These are phyloP conservation scores for Mycena metata DNA, from an alignment of 768 basidiomycete species.

Conservation along the genomic window DNA sequence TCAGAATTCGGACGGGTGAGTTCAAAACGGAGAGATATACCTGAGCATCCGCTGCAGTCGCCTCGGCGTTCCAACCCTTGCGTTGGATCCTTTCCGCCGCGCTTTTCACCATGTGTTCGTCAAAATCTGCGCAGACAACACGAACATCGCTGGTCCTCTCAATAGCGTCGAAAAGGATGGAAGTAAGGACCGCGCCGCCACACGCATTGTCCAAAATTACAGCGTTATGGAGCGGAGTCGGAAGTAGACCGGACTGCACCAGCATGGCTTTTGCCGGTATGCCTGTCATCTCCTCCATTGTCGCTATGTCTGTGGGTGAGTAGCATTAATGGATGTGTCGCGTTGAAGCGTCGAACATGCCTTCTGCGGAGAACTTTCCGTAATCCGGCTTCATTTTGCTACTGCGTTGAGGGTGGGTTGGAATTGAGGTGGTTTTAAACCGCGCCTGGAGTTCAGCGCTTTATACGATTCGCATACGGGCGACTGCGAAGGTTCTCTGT, in stretches of 20 bases:
- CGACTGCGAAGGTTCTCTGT: no score
- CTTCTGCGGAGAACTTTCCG: no score
- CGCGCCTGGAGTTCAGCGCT: no score
- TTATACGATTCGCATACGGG: no score
- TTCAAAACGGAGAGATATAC: background rate
- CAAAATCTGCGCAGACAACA: conserved; percentile 11
- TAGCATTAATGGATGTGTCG: no score
- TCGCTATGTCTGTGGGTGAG: background rate
- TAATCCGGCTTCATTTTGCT: no score
- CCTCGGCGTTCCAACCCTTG: conserved; percentile 20
- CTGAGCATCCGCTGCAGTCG: conserved; percentile 19
- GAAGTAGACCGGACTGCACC: background rate
- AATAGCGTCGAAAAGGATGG: conserved; percentile 11
- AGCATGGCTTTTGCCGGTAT: background rate
- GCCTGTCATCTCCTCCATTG: conserved; percentile 10
- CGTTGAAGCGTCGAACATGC: no score
- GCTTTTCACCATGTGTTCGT: background rate
- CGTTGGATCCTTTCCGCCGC: background rate
- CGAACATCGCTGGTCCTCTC: background rate
- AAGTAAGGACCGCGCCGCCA: conserved; percentile 16
- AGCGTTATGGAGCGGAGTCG: background rate
- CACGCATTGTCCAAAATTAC: conserved; percentile 25
- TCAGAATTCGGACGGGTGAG: no score
- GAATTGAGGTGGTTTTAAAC: no score
- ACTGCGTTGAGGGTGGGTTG: no score